Base-by-base conservation (phyloP, 768 basidiomycete species). In the Tremella mesenterica region DNA sequence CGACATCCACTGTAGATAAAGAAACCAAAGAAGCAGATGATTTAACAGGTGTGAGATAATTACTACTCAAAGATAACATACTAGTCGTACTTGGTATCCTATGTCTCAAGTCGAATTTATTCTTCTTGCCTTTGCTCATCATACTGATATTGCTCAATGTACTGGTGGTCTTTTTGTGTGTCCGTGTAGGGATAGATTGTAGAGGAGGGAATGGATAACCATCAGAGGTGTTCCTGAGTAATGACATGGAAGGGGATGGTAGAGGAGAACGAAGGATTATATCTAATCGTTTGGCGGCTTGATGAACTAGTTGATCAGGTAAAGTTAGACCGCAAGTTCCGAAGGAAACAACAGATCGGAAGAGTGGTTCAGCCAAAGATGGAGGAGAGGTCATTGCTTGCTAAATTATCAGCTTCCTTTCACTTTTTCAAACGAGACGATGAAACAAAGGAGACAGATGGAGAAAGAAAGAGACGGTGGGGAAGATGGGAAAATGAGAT, bases 271-370 rank as follows among this genome's bases (percentile, higher is more conserved):
- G 39, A 31, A 12, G 23, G 36, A 68, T 29, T 20, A 65, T 63
- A n/a, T 68, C 59, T 26, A 69, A 50, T 36, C 65, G 36, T 36
- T 60, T 58, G 3, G 54, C 60, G 2, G 67, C 64, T 47, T 61
- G 62, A n/a, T 51, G 20, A 20, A 69, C 56, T 6, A 69, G 50
- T 23, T 60, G 57, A 36, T 69, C 67, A 8, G 64, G 57, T 2
- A 33, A 39, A 12, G 52, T 46, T 8, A 57, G 29, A 3, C 64
- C 64, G 26, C 50, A 56, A 1, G 47, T 56, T 7, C 55, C 58
- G 8, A 56, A n/a, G 2, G 31, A 7, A 27, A 65, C 18, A 28
- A 69, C 57, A 10, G 52, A 36, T 9, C 58, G 55, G 54, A 66
- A 69, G 31, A 62, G 54, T 1, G 13, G 16, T 44, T 61, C 60